Conservation (phyloP, 257 asterid genomes). For the Eucommia ulmoides region DNA sequence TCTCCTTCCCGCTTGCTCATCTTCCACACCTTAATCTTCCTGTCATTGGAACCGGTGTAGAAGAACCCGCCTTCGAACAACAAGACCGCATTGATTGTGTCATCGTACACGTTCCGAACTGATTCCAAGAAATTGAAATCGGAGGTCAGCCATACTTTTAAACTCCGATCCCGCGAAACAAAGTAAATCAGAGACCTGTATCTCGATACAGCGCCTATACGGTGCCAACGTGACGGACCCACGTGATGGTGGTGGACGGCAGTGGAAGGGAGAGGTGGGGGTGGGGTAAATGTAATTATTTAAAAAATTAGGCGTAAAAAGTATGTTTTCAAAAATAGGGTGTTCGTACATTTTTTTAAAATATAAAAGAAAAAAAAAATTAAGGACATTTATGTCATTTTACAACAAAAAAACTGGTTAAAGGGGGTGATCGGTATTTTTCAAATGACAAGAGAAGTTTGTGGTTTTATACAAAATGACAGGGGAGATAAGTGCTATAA, state of each 20-base stretch:
- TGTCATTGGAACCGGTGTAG: constrained; percentile 47
- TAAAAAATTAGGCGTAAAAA: too few species aligned
- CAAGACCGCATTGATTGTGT: constrained; percentile 39
- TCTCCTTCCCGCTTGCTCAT: neutral
- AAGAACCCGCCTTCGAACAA: constrained; percentile 17
- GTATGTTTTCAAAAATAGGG: too few species aligned
- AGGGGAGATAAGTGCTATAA: too few species aligned
- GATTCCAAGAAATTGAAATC: constrained; percentile 27
- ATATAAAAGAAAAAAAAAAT: too few species aligned
- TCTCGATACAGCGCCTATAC: constrained; percentile 36
- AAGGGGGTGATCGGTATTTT: too few species aligned
- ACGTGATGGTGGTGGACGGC: too few species aligned
- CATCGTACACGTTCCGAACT: constrained; percentile 27
- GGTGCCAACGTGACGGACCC: constrained; percentile 41
- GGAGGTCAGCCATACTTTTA: constrained; percentile 35
- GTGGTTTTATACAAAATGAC: too few species aligned
- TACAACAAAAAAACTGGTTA: too few species aligned
- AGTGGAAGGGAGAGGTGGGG: too few species aligned
- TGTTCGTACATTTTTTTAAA: too few species aligned
- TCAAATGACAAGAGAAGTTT: too few species aligned
- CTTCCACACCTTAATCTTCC: constrained; percentile 37
- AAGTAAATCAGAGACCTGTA: constrained; percentile 31
- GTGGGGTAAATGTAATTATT: constrained; percentile 38
- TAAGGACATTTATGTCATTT: too few species aligned
- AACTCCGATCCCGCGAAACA: constrained; percentile 46